Evolutionary conservation across 306 rosid genomes (phyloP), one percentile per base, ranked within the genome.

Genomic region (Rosa multiflora): DNA sequence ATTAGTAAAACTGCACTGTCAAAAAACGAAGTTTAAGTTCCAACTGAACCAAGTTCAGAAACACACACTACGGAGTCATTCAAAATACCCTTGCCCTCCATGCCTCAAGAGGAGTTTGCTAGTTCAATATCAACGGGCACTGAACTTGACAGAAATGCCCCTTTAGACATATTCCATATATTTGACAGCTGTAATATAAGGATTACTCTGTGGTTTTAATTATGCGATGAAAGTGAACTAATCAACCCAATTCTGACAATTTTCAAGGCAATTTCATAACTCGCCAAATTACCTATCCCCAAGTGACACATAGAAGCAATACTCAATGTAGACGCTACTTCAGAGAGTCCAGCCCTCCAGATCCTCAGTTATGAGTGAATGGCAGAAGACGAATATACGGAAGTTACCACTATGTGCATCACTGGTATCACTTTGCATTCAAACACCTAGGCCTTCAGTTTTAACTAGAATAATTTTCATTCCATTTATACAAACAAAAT

Each of bases 351-450:
- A 73, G 5, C 76, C 29, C 48, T 42, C 47, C 37, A 43, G 4
- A 21, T 14, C 40, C 68, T 14, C 55, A 8, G 21, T 40, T 55
- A 17, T 51, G 52, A 56, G 14, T 20, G 67, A 9, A 7, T 5
- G 17, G 14, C 62, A 42, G 39, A 3, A 56, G 37, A 32, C 44
- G 3, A 40, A 9, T 14, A 61, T 61, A 13, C 17, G 10, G 59
- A 59, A 14, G 78, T 17, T 59, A 75, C 11, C 17, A 20, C 68
- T 56, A 56, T 74, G 73, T 55, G 15, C 4, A 58, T 73, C 17
- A 12, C 7, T 12, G 26, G 1, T 26, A 5, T 29, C 40, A 23
- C 70, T 59, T 52, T 2, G 10, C 23, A 14, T 43, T 75, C 23
- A 56, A 23, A 46, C 40, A 43, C 26, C 11, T 43, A 23, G 0